Base-by-base conservation (phyloP, 1,284 basidiomycete species). In the Schizophyllum commune region DNA sequence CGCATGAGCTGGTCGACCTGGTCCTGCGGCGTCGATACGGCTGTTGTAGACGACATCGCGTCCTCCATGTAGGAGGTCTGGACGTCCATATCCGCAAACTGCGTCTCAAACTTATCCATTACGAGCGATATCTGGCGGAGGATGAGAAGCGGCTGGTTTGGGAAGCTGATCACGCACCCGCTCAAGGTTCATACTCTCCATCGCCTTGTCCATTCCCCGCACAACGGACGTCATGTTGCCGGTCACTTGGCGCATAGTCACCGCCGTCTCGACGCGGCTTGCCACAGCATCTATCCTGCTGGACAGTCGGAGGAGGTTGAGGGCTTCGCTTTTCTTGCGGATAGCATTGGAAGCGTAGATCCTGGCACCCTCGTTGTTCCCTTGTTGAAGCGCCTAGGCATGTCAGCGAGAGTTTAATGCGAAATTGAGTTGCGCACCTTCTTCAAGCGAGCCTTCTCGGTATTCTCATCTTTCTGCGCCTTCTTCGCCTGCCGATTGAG, bases 261-360 rank as follows among this genome's bases (percentile, higher is more conserved):
- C 96, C 0, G 97, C 97, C n/a, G 97, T 99, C 77, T 99, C 96
- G 0, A 99, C 96, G 22, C 97, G 79, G 69, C 92, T 96, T 1
- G 95, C 92, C 4, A 99, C 97, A 5, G 97, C 96, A 72, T 99
- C 97, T 73, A 99, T 94, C 33, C 97, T 82, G 69, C 92, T 94
- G 0, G 90, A 86, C 32, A 98, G 77, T 54, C 94, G 82, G 8
- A 98, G 82, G 5, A 98, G 79, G 73, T 98, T 99, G 65, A 99
- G 79, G 0, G 89, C 79, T 74, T 99, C 97, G 65, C 86, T 94
- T 84, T 99, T 98, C 85, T 99, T 99, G 60, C 97, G 84, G 71
- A 99, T 99, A 55, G 97, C 94, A 71, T 99, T 99, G 55, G 94
- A 89, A 15, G 97, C 97, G 73, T 99, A 99, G 80, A 99, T 99